Evolutionary conservation across 495 filamentous ascomycete genomes (phyloP).

Genomic region (Talaromyces borbonicus): DNA sequence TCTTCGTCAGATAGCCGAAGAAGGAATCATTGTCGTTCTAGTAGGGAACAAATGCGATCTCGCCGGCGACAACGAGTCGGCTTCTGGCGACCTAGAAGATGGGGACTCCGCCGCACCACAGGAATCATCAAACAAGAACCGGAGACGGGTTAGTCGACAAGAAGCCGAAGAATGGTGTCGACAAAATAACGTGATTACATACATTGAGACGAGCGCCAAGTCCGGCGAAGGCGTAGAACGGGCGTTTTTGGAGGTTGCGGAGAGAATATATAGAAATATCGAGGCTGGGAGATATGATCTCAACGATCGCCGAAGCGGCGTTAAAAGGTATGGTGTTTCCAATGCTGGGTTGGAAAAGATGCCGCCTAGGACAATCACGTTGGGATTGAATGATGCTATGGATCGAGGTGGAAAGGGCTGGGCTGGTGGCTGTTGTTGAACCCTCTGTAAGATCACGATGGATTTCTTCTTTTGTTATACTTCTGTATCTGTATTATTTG

Average conservation of each 20-base stretch:
- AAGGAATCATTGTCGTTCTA: slow-evolving; percentile 83
- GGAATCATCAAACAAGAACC: slow-evolving; percentile 47
- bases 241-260: slow-evolving; percentile 86
- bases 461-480: background rate
- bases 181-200: slow-evolving; percentile 70
- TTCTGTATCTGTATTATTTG: slow-evolving; percentile 1
- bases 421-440: slow-evolving; percentile 40
- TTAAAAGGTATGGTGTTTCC: slow-evolving; percentile 63
- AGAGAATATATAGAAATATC: slow-evolving; percentile 91
- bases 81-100: background rate
- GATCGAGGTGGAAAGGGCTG: slow-evolving; percentile 34
- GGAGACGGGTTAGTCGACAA: slow-evolving; percentile 63
- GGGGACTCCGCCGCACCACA: too few relatives aligned
- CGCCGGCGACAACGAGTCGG: slow-evolving; percentile 27
- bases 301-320: slow-evolving; percentile 87
- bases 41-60: slow-evolving; percentile 95
- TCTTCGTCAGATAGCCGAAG: slow-evolving; percentile 83
- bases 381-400: slow-evolving; percentile 48
- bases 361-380: slow-evolving; percentile 41
- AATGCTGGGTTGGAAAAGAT: slow-evolving; percentile 28
- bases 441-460: background rate
- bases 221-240: slow-evolving; percentile 85
- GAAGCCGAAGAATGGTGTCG: slow-evolving; percentile 86
- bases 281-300: slow-evolving; percentile 88
- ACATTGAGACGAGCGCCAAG: slow-evolving; percentile 95